A percentile compares a stretch with the other conserved stretches of the same genome.
Evolutionary conservation across 2,329 filamentous ascomycete species (phyloP).

Genomic region (Aspergillus thermomutatus): DNA sequence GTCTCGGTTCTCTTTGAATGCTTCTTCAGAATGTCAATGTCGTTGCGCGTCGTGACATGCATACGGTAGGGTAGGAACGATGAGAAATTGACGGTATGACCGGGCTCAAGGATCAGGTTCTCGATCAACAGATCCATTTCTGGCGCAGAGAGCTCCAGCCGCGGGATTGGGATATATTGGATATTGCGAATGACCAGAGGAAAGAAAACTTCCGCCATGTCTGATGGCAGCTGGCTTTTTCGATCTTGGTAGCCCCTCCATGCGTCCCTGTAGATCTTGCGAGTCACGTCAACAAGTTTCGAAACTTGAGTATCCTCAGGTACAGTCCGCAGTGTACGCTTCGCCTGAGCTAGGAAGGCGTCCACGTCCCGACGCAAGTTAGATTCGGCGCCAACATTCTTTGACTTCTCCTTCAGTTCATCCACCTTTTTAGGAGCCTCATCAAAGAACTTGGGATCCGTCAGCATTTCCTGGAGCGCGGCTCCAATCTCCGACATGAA

Average conservation of each 20-base stretch:
- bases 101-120: conserved; percentile 86
- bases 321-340: conserved; percentile 65
- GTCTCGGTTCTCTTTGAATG: conserved; percentile 64
- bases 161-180: conserved; percentile 85
- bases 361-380: conserved; percentile 71
- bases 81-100: conserved; percentile 74
- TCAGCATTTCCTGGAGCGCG: conserved; percentile 75
- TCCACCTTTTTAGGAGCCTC: conserved; percentile 65
- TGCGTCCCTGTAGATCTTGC: conserved; percentile 66
- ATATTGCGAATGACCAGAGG: conserved; percentile 73
- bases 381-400: conserved; percentile 61
- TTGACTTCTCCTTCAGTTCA: conserved; percentile 55
- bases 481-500: conserved; percentile 70
- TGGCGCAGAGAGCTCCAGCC: conserved; percentile 81
- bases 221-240: conserved; percentile 70
- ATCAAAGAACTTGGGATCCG: conserved; percentile 81
- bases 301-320: conserved; percentile 69
- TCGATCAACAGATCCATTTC: conserved; percentile 83
- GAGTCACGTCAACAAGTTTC: conserved; percentile 63
- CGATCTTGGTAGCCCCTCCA: conserved; percentile 62
- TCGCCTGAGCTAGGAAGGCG: conserved; percentile 64
- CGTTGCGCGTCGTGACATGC: conserved; percentile 77
- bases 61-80: conserved; percentile 87
- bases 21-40: conserved; percentile 79
- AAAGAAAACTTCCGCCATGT: conserved; percentile 75